phyloP scores from a whole-genome alignment of 805 yeast species.

The Jamesozyma hellenica region DNA sequence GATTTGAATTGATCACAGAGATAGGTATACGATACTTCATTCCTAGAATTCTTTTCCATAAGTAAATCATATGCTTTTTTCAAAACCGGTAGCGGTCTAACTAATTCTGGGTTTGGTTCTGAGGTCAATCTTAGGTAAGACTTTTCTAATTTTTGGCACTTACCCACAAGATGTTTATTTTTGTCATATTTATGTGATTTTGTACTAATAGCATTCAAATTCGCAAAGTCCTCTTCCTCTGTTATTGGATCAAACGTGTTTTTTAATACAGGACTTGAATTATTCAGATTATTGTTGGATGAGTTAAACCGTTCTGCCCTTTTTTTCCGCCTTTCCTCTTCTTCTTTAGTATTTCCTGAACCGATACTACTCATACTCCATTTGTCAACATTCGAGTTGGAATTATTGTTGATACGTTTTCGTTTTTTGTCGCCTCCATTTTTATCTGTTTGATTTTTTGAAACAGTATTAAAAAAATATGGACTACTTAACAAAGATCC shows the following conservation, averaged over 20 bases:
- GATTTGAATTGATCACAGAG: conserved; percentile 86
- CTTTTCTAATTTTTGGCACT: conserved; percentile 59
- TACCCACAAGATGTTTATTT: conserved; percentile 46
- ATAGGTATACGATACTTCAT: conserved; percentile 57
- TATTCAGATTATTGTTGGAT: conserved; percentile 2
- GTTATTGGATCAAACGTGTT: conserved; percentile 8
- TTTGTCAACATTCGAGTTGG: neutral
- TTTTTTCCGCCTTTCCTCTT: conserved; percentile 23
- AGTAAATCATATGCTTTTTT: conserved; percentile 48
- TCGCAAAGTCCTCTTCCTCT: conserved; percentile 17
- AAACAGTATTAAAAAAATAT: neutral
- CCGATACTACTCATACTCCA: conserved; percentile 6
- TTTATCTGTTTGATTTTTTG: neutral
- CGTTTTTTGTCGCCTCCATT: conserved; percentile 10
- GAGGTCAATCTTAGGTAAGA: conserved; percentile 77
- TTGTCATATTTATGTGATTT: conserved; percentile 27
- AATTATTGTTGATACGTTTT: neutral
- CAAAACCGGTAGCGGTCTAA: conserved; percentile 62
- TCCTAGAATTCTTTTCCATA: conserved; percentile 39
- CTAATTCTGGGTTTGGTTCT: conserved; percentile 77
- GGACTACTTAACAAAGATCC: neutral
- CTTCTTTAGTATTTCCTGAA: conserved; percentile 8
- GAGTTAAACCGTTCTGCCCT: conserved; percentile 31
- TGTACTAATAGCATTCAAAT: conserved; percentile 24
- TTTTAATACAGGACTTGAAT: neutral